Conservation (phyloP, 345 rosid genomes). For the Heritiera littoralis region DNA sequence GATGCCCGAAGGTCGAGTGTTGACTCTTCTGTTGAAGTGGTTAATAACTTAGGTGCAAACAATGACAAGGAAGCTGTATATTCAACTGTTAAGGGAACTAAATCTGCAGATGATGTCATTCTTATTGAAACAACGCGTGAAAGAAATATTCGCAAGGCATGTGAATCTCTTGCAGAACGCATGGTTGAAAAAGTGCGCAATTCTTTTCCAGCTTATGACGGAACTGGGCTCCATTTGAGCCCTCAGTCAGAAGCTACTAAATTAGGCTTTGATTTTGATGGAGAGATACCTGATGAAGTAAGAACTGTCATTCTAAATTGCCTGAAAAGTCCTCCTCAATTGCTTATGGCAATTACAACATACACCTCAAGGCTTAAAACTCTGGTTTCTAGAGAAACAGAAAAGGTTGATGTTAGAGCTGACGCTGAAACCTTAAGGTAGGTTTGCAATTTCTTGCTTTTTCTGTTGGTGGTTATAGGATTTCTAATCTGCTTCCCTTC, state of each 20-base stretch:
- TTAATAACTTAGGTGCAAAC: conserved; percentile 46
- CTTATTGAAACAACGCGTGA: conserved; percentile 80
- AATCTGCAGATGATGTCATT: conserved; percentile 77
- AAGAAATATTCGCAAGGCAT: conserved; percentile 78
- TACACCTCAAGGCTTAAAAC: conserved; percentile 66
- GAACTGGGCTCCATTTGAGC: conserved; percentile 72
- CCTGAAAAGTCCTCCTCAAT: conserved; percentile 72
- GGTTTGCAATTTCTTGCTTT: conserved; percentile 13
- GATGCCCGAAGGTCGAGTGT: conserved; percentile 66
- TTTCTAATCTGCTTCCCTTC: not conserved
- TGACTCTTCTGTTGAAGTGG: conserved; percentile 56
- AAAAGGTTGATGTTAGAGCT: conserved; percentile 82
- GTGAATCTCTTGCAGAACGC: conserved; percentile 74
- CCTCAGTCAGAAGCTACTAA: conserved; percentile 76
- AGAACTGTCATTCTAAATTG: conserved; percentile 58
- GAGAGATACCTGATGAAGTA: conserved; percentile 76
- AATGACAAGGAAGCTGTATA: conserved; percentile 78
- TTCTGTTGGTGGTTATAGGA: not conserved
- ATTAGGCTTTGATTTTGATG: conserved; percentile 80
- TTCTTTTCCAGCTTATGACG: conserved; percentile 94
- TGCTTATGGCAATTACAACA: conserved; percentile 77
- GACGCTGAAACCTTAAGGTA: conserved; percentile 89
- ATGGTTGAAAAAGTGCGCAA: conserved; percentile 65
- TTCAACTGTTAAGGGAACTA: conserved; percentile 82
- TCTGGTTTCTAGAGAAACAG: conserved; percentile 76